These are phyloP conservation scores for Mortierella sp. DNA, from an alignment of 371 early-diverging fungal genomes.

Conservation along the genomic window DNA sequence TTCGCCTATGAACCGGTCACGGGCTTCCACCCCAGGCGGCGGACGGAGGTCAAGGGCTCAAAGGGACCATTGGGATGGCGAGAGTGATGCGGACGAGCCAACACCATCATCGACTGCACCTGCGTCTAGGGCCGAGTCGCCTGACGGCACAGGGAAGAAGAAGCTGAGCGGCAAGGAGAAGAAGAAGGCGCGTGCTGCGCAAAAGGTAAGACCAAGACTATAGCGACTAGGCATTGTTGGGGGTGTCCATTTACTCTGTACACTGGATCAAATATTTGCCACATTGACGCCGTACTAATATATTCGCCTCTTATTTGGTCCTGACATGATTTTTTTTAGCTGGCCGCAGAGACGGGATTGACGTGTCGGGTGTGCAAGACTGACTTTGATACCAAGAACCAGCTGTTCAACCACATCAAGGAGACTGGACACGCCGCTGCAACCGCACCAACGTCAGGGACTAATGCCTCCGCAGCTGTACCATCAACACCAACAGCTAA, in stretches of 20 bases:
- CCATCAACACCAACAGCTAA: background rate
- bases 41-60: conserved; percentile 21
- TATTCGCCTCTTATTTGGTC: background rate
- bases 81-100: conserved; percentile 28
- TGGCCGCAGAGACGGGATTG: conserved; percentile 31
- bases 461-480: background rate
- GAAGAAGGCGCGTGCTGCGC: conserved; percentile 54
- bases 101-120: conserved; percentile 41
- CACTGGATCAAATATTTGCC: background rate
- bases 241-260: background rate
- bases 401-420: conserved; percentile 82
- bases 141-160: conserved; percentile 61
- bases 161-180: conserved; percentile 66
- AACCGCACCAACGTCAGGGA: background rate
- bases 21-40: conserved; percentile 36
- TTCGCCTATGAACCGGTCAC: conserved; percentile 26
- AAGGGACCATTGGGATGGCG: conserved; percentile 24
- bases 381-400: conserved; percentile 73
- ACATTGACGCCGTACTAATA: background rate
- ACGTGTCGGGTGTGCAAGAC: conserved; percentile 78
- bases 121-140: conserved; percentile 62
- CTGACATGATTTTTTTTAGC: conserved; percentile 15
- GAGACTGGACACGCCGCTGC: conserved; percentile 81
- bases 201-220: conserved; percentile 31
- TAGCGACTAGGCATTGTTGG: background rate